Conservation (phyloP, 495 filamentous ascomycete species). For the Sporormia fimetaria region DNA sequence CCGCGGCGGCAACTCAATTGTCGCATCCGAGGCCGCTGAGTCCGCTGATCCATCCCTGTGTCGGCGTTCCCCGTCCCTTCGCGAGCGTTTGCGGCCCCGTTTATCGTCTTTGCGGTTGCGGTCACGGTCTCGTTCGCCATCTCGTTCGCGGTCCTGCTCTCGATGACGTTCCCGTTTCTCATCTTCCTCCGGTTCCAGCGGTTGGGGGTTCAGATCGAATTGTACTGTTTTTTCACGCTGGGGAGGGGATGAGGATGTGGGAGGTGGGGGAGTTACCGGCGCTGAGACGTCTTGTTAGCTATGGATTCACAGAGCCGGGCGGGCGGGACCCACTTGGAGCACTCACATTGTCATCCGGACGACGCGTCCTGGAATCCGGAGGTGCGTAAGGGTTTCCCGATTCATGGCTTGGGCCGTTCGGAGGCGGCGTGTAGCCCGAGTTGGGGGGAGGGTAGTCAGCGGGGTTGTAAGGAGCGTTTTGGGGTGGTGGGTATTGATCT, state of each 20-base stretch:
- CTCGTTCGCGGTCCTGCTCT: not conserved
- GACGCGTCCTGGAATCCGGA: conserved; percentile 19
- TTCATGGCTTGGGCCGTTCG: conserved; percentile 5
- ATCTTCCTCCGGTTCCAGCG: conserved; percentile 1
- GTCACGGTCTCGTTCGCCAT: too few relatives aligned
- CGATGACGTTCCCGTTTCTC: conserved; percentile 1
- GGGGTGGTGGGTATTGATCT: conserved; percentile 32
- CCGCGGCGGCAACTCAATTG: conserved; percentile 30
- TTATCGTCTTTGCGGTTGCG: too few relatives aligned
- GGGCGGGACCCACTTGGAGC: too few relatives aligned
- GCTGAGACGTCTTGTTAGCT: too few relatives aligned
- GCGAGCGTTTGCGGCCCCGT: not conserved
- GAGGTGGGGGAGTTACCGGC: conserved; percentile 8
- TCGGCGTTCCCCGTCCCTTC: not conserved
- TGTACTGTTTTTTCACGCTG: conserved; percentile 19
- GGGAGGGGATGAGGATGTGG: not conserved
- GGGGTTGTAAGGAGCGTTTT: too few relatives aligned
- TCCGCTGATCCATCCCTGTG: conserved; percentile 9
- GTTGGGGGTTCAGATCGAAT: conserved; percentile 23
- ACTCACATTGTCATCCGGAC: conserved; percentile 34
- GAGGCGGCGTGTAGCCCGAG: conserved; percentile 17
- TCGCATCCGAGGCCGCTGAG: conserved; percentile 23
- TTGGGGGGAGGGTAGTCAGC: conserved; percentile 32
- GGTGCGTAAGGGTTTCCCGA: conserved; percentile 18
- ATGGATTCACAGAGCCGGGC: too few relatives aligned